Evolutionary conservation across 441 rosid species (phyloP).

Genomic region (Kokia cookei): DNA sequence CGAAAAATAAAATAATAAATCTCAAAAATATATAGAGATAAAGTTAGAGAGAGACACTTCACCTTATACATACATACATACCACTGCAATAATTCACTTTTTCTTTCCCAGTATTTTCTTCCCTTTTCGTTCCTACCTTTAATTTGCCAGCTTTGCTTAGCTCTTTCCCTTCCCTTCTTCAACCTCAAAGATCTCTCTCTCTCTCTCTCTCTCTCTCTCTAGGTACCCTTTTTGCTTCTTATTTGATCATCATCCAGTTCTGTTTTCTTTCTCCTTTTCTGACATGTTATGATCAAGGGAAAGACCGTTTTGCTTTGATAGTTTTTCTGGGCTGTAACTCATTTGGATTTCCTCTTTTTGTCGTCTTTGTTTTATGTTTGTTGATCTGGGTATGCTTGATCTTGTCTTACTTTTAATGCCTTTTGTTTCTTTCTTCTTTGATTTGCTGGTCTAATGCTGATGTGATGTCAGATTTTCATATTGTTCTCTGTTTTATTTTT

Average conservation of each 20-base stretch:
- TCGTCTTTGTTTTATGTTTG: conserved; percentile 5
- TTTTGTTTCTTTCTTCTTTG: conserved; percentile 16
- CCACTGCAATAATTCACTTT: conserved; percentile 36
- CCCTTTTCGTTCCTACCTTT: conserved; percentile 10
- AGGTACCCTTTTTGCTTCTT: conserved; percentile 7
- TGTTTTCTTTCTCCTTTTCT: background rate
- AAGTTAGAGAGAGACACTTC: conserved; percentile 27
- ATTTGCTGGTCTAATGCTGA: conserved; percentile 14
- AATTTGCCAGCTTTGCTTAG: conserved; percentile 21
- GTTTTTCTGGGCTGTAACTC: background rate
- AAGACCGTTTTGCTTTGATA: background rate
- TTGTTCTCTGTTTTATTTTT: background rate
- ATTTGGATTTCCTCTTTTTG: conserved; percentile 22
- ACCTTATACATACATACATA: background rate
- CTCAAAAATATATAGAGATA: background rate
- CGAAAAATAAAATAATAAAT: background rate
- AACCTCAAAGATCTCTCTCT: conserved; percentile 11
- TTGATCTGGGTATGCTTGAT: conserved; percentile 23
- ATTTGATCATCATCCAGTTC: background rate
- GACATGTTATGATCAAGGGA: background rate
- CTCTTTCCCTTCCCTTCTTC: background rate
- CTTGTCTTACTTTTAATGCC: conserved; percentile 8
- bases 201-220: conserved; percentile 13
- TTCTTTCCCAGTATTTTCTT: conserved; percentile 4
- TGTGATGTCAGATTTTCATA: background rate